Evolutionary conservation across 805 yeast species (phyloP), one percentile per base, ranked within the genome.

Genomic region (Sugiyamaella americana): DNA sequence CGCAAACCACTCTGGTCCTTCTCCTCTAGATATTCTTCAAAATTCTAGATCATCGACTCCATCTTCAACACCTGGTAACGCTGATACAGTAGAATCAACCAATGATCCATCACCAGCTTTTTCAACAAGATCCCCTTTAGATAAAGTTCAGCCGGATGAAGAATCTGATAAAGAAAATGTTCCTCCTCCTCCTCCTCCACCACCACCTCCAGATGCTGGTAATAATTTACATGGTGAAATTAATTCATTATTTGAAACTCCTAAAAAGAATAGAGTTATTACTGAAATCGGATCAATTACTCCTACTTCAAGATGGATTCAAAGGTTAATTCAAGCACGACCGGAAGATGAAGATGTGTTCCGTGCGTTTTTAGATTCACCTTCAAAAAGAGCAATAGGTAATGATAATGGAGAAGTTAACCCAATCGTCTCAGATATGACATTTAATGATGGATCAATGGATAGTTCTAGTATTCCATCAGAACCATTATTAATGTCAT

Each of bases 331-430:
- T 19, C 51, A 51, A 11, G 17, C 37, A 16, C 40, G 39, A 3
- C 16, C 37, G 19, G 55, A 52, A 24, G 55, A 52, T 5, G 56
- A 51, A 6, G 56, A 52, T 30, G 47, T 52, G 5, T 51, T 52
- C 43, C 45, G 48, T 30, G 46, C 51, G 8, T 50, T 52, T 26
- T 40, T 51, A 30, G 52, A 50, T 23, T 49, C 52, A 11, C 55
- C 55, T 4, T 40, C 53, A 5, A 43, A 37, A 8, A 13, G 38
- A 10, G 37, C 46, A 3, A 32, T 40, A 3, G 40, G 47, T 17
- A 26, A 26, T 13, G 20, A 11, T 11, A 37, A 46, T 23, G 29
- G 42, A 17, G 24, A 46, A 22, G 23, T 40, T 10, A 40, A 32
- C 36, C n/a, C 47, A 10, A 20, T 38, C 8, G 24, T 44, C 16